Conservation (phyloP, 352 stramenopile species). For the Pythium graminicola region DNA sequence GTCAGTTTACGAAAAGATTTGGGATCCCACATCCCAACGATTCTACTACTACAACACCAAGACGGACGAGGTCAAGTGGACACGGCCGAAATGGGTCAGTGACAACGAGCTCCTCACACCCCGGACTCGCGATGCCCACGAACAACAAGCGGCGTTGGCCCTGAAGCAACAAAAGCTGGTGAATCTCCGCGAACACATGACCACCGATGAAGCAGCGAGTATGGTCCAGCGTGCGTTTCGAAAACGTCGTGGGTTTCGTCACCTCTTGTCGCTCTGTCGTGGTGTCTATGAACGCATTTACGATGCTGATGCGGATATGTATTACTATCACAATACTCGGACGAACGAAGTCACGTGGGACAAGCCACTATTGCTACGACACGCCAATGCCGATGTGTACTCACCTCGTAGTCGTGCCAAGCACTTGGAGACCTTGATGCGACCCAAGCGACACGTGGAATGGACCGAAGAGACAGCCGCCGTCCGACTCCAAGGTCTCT, state of each 20-base stretch:
- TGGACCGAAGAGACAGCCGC: constrained; percentile 50
- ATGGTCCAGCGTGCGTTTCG: constrained; percentile 59
- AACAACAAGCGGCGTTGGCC: constrained; percentile 10
- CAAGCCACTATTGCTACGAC: constrained; percentile 48
- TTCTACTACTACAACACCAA: constrained; percentile 83
- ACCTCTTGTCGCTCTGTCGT: constrained; percentile 36
- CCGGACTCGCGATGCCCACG: constrained; percentile 24
- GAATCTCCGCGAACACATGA: constrained; percentile 14
- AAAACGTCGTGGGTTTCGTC: constrained; percentile 35
- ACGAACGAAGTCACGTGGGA: constrained; percentile 64
- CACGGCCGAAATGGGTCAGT: constrained; percentile 54
- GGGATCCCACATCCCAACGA: constrained; percentile 32
- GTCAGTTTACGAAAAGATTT: constrained; percentile 78
- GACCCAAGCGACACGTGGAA: constrained; percentile 4
- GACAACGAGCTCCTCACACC: constrained; percentile 59
- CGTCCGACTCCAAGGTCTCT: constrained; percentile 48
- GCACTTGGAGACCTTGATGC: constrained; percentile 23
- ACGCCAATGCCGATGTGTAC: constrained; percentile 35
- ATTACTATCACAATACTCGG: constrained; percentile 78
- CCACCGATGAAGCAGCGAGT: constrained; percentile 30
- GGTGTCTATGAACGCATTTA: constrained; percentile 68
- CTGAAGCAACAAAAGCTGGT: constrained; percentile 1
- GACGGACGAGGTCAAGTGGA: constrained; percentile 64
- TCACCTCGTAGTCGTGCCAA: constrained; percentile 43
- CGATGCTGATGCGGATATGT: constrained; percentile 38